Evolutionary conservation across 352 stramenopile species (phyloP).

Genomic region (Aphanomyces stellatus): DNA sequence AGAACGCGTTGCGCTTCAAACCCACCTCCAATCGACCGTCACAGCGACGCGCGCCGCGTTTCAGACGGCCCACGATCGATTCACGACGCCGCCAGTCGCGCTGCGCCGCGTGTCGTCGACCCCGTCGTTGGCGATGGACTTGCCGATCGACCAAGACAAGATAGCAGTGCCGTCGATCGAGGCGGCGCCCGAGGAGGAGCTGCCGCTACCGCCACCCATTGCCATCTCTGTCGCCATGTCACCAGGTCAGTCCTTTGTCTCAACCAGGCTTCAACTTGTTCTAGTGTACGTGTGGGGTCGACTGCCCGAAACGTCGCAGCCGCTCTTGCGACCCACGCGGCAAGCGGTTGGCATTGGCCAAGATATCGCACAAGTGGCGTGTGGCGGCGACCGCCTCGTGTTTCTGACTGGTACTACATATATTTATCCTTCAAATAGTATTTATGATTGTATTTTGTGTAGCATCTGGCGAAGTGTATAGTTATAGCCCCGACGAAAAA

Average conservation of each 20-base stretch:
- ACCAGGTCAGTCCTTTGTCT: too few relatives aligned
- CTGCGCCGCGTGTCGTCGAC: too few relatives aligned
- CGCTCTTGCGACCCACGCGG: slow-evolving; percentile 53
- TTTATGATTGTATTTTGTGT: slow-evolving; percentile 10
- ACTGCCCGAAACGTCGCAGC: slow-evolving; percentile 35
- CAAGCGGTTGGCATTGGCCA: slow-evolving; percentile 44
- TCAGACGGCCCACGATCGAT: background rate
- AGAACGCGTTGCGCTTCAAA: background rate
- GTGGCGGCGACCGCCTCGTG: slow-evolving; percentile 62
- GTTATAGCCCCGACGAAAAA: slow-evolving; percentile 61
- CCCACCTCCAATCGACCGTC: background rate
- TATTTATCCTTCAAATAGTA: background rate
- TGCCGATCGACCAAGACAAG: too few relatives aligned
- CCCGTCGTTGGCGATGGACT: too few relatives aligned
- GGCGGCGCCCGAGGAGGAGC: too few relatives aligned
- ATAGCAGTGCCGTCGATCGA: too few relatives aligned
- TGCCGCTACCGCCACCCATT: too few relatives aligned
- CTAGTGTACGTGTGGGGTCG: slow-evolving; percentile 63
- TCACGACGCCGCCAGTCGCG: too few relatives aligned
- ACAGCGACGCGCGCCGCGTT: background rate
- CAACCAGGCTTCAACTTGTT: background rate
- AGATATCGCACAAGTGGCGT: slow-evolving; percentile 62
- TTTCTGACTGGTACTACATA: slow-evolving; percentile 37
- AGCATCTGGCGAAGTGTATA: slow-evolving; percentile 67
- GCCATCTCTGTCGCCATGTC: too few relatives aligned